Conservation (phyloP, 768 basidiomycete genomes). For the Boletus rex-veris region DNA sequence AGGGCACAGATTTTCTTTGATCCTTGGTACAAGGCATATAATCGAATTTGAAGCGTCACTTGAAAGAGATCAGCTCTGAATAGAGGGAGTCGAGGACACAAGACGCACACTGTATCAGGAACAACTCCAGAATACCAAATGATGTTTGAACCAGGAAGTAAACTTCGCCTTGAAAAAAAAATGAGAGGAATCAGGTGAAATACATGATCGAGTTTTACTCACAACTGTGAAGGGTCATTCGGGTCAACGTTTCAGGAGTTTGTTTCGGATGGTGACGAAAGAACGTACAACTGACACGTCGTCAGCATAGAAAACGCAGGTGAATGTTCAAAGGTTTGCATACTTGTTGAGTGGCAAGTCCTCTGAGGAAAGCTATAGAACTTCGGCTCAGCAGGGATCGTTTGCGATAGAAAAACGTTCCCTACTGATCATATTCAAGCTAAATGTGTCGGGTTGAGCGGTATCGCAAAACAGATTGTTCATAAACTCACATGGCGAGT, state of each 20-base stretch:
- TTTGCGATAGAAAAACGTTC: background rate
- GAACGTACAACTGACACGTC: constrained; percentile 14
- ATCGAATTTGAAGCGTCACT: constrained; percentile 16
- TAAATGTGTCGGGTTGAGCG: background rate
- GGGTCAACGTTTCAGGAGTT: background rate
- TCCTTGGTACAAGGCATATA: constrained; percentile 12
- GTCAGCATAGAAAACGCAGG: background rate
- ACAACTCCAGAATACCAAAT: constrained; percentile 5
- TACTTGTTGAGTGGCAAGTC: constrained; percentile 6
- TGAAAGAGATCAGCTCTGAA: background rate
- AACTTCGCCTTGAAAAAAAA: constrained; percentile 5
- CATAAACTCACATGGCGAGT: constrained; percentile 15
- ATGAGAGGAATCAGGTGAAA: background rate
- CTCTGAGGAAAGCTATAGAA: constrained; percentile 14
- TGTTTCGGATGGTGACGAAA: background rate
- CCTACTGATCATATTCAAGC: constrained; percentile 15
- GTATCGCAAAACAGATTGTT: background rate
- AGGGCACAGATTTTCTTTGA: constrained; percentile 10
- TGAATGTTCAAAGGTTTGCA: background rate
- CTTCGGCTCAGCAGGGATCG: background rate
- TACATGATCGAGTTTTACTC: background rate
- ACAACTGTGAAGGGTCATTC: constrained; percentile 9
- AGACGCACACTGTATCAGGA: constrained; percentile 13
- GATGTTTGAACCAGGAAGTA: constrained; percentile 14
- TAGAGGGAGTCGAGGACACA: background rate